Base-by-base conservation (phyloP, 1,139 yeast genomes). In the Lipomyces yarrowii region DNA sequence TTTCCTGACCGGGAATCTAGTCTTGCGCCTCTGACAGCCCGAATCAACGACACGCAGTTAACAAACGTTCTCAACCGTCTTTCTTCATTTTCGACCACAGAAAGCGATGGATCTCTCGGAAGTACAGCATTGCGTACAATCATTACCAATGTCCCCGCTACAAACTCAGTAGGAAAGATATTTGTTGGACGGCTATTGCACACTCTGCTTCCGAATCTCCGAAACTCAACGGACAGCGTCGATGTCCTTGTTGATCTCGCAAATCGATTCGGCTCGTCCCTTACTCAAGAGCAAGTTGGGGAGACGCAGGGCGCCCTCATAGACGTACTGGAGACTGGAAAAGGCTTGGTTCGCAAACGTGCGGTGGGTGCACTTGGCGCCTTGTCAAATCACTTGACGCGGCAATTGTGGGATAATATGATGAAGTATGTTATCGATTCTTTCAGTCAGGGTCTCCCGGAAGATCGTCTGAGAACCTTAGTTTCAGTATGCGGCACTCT, bases 91-190 rank as follows among this genome's bases (percentile, higher is more conserved):
- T 59, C 69, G 55, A 57, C 64, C 56, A 52, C 68, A 13, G 67
- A 65, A 53, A 60, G 57, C 51, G 66, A 67, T 55, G 83, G 86
- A 0, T 85, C 90, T 1, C 85, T 88, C 57, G 86, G 87, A 53
- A 86, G 88, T 54, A 87, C 90, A 87, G 94, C 94, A 0, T 78
- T 89, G 64, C 84, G 89, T 61, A 82, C 88, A 56, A 83, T 89
- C 23, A 79, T 90, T 69, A 82, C 81, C 62, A 82, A 78, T 63
- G 73, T 79, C 18, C 70, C 72, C 15, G 75, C 73, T 18, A 70
- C 76, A 3, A 62, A 71, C 3, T 59, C 76, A 21, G 74, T 76
- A 39, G 82, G 82, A 11, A 71, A 74, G 4, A 66, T 73, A n/a
- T 74, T 82, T 48, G 74, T 79, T 10, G 72, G 74, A 3, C 71